phyloP scores from a whole-genome alignment of 1,284 basidiomycete genomes.

The Clitocybe nebularis region DNA sequence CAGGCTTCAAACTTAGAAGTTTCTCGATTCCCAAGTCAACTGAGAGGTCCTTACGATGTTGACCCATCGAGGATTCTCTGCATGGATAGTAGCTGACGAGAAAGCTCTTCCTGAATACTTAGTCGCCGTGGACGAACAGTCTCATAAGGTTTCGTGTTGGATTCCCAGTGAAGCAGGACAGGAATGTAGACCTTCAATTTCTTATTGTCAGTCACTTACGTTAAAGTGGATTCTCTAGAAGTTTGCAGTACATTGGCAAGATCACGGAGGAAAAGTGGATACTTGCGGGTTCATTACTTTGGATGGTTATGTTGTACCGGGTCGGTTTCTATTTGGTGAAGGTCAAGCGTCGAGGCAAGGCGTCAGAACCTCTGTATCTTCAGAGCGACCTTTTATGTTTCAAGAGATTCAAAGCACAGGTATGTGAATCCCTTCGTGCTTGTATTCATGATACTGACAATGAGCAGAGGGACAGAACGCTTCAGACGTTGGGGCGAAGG shows the following conservation, averaged over 20 bases:
- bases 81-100: constrained; percentile 57
- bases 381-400: constrained; percentile 58
- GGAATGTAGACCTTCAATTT: constrained; percentile 28
- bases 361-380: constrained; percentile 38
- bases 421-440: constrained; percentile 14
- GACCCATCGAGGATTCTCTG: constrained; percentile 55
- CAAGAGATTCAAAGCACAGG: constrained; percentile 35
- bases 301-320: constrained; percentile 56
- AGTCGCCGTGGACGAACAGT: constrained; percentile 37
- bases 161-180: constrained; percentile 55
- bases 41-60: constrained; percentile 34
- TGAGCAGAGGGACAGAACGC: constrained; percentile 14
- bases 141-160: constrained; percentile 56
- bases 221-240: constrained; percentile 27
- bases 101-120: constrained; percentile 48
- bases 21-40: not conserved
- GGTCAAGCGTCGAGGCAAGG: constrained; percentile 45
- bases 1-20: not conserved
- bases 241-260: constrained; percentile 59
- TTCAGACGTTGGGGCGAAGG: constrained; percentile 24
- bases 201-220: not conserved
- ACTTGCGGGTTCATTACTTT: constrained; percentile 55
- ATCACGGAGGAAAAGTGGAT: constrained; percentile 46
- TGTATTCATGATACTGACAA: not conserved
- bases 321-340: constrained; percentile 52